Base-by-base conservation (phyloP, 495 filamentous ascomycete species). In the Aeminium ludgeri region DNA sequence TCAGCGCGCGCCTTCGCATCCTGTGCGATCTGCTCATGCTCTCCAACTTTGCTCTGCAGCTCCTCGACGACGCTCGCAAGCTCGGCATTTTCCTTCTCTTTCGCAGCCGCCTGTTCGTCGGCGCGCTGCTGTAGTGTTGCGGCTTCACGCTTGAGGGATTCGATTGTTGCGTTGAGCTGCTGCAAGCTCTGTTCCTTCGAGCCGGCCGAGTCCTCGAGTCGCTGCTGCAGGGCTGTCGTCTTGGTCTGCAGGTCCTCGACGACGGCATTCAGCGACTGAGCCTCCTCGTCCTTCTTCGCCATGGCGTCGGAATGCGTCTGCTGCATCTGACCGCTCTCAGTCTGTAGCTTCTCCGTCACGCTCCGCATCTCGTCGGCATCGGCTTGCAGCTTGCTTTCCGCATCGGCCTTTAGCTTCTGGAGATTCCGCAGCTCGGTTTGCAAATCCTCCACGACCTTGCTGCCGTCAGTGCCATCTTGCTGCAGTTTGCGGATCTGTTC, bases 61-160 rank as follows among this genome's bases (percentile, higher is more conserved):
- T 43, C 34, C 36, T 25, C 34, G n/a, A 43, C 35, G 12, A 43
- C 40, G 13, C 10, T 10, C 1, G 28, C 38, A 2, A 48, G 40
- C 16, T 48, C 40, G 18, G 10, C 10, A 23, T 32, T 42, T 34
- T 48, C 45, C 19, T 33, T 48, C n/a, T 48, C 41, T 23, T 40
- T 40, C 5, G 46, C 40, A 10, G 35, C 15, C 4, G 17, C 33
- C 17, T 48, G 40, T 19, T 48, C 45, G 13, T 48, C 45, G 2
- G 39, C 27, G 4, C 40, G 39, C 29, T 38, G 16, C 25, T 38
- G 30, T 5, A 48, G 34, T n/a, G 28, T 17, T 20, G 10, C 18
- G 17, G 27, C 12, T 17, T 39, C 45, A 20, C 33, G 23, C 20
- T 20, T 34, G n/a, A 48, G 34, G 2, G 30, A 20, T 13, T 23